Evolutionary conservation across 2,329 filamentous ascomycete genomes (phyloP), one percentile per base, ranked within the genome.

Genomic region (Apiospora aurea): DNA sequence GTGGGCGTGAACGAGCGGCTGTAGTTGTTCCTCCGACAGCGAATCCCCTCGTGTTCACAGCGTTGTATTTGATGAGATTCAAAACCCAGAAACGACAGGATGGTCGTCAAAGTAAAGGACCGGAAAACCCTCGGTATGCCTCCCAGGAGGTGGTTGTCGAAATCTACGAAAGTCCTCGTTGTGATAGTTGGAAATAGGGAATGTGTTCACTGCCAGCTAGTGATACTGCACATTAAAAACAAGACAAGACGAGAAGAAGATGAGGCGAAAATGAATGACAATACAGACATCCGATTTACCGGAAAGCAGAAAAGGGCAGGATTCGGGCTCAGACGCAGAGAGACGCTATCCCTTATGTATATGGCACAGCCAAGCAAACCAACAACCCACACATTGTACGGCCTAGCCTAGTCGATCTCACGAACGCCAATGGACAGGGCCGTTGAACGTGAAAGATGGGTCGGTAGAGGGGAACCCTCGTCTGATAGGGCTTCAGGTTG

Each of bases 181-280:
- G 29, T 38, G 21, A 21, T 61, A 13, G 7, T 2, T 8, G 5
- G 21, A 38, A 11, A 38, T n/a, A 64, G 29, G 41, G 57, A 64
- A 64, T 64, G 57, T 64, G 57, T 64, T 24, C 57, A 41, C 57
- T 41, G 57, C 57, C 57, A n/a, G 57, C 57, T 64, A 41, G 57
- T 64, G 57, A 64, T 64, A 64, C 41, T 64, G 57, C 57, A 64
- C 57, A 64, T 64, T 64, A 64, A 64, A 41, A 64, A 61, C 16
- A 41, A 41, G 34, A 64, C 8, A 26, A 18, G 29, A 61, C 43
- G 21, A 57, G 29, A 41, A 38, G 57, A 11, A 18, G 38, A 64
- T 34, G n/a, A 24, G 18, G 29, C 34, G 29, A 41, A 64, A 64
- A 41, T 64, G 57, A 64, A 64, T 64, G 57, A 41, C 34, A 64